Conservation (phyloP, 1,284 basidiomycete species). For the Trichosporon sp. region DNA sequence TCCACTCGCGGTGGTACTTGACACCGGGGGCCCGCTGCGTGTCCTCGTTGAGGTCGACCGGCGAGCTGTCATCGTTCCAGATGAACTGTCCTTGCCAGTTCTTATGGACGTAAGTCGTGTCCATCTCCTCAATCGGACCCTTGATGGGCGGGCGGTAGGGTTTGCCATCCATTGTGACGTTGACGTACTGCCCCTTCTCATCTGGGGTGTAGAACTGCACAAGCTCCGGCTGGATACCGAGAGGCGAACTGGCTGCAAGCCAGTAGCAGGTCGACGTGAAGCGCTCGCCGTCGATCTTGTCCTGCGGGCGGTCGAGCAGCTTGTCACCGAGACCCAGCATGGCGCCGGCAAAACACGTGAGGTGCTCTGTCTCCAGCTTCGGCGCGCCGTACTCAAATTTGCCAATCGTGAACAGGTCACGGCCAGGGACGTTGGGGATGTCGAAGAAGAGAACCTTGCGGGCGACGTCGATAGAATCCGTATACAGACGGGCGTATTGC, state of each 20-base stretch:
- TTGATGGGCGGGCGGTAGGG: constrained; percentile 23
- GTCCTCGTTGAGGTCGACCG: constrained; percentile 22
- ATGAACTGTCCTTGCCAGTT: constrained; percentile 25
- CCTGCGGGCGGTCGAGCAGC: constrained; percentile 50
- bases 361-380: constrained; percentile 38
- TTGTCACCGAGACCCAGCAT: constrained; percentile 56
- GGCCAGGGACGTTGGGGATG: constrained; percentile 49
- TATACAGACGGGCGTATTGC: constrained; percentile 54
- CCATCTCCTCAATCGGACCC: constrained; percentile 11
- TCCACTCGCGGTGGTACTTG: constrained; percentile 39
- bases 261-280: constrained; percentile 56
- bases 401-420: constrained; percentile 47
- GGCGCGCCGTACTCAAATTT: constrained; percentile 32
- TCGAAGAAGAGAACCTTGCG: constrained; percentile 48
- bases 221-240: constrained; percentile 50
- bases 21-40: constrained; percentile 26
- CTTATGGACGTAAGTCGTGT: constrained; percentile 24
- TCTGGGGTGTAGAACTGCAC: constrained; percentile 41
- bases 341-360: constrained; percentile 55
- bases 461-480: constrained; percentile 51
- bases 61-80: constrained; percentile 29
- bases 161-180: constrained; percentile 25
- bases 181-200: constrained; percentile 31
- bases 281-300: constrained; percentile 48
- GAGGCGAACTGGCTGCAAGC: constrained; percentile 48